These are phyloP conservation scores for Lactarius evosmus DNA, from an alignment of 768 basidiomycete species.

Conservation along the genomic window DNA sequence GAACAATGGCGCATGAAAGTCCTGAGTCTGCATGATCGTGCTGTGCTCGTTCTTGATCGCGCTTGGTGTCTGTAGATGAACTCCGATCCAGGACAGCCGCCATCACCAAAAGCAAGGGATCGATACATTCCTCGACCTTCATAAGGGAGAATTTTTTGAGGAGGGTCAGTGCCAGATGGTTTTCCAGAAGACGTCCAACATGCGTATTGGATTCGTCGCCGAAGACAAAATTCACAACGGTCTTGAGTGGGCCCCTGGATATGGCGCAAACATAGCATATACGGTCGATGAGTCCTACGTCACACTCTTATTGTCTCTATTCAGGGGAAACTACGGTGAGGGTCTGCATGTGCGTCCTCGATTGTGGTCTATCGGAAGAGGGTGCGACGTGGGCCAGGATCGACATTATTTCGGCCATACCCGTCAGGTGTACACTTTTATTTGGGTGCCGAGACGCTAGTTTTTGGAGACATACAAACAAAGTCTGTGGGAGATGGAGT, in stretches of 20 bases:
- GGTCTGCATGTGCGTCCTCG: constrained; percentile 49
- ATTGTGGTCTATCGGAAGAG: constrained; percentile 42
- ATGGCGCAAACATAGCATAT: constrained; percentile 49
- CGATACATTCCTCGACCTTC: constrained; percentile 52
- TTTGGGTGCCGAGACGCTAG: constrained; percentile 51
- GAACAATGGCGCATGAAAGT: constrained; percentile 24
- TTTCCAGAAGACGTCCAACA: constrained; percentile 47
- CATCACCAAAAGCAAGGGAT: constrained; percentile 57
- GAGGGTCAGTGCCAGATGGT: constrained; percentile 48
- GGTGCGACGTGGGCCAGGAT: constrained; percentile 47
- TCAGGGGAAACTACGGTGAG: constrained; percentile 37
- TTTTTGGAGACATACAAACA: constrained; percentile 39
- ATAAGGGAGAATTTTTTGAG: constrained; percentile 47
- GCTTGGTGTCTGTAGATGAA: constrained; percentile 24
- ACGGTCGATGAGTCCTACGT: constrained; percentile 44
- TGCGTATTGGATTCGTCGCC: constrained; percentile 53
- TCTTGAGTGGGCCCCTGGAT: constrained; percentile 36
- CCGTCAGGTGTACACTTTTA: constrained; percentile 52
- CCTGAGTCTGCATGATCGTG: constrained; percentile 28
- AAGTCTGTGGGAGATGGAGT: constrained; percentile 45
- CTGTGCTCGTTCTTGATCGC: constrained; percentile 51
- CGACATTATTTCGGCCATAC: constrained; percentile 45
- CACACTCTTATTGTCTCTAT: constrained; percentile 48
- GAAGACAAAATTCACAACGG: constrained; percentile 22
- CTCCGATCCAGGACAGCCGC: constrained; percentile 46